phyloP scores from a whole-genome alignment of 805 yeast species.

The Nakazawaea peltata region DNA sequence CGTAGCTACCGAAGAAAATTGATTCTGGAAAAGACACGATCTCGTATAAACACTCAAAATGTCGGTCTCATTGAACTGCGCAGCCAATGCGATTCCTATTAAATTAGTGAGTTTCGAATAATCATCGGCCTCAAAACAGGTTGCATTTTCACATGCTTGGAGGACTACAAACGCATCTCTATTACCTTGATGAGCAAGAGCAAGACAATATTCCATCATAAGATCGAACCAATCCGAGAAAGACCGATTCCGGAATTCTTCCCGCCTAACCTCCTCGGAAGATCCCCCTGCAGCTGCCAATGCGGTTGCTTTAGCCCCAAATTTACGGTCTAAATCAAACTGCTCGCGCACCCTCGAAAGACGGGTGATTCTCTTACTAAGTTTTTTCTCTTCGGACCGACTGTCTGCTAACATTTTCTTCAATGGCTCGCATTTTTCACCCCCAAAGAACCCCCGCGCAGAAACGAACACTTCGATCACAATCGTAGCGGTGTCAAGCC shows the following conservation, averaged over 20 bases:
- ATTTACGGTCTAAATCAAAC: conserved; percentile 26
- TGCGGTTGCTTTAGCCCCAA: conserved; percentile 25
- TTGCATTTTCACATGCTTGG: conserved; percentile 68
- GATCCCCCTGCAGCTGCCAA: too few species aligned
- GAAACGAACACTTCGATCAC: conserved; percentile 76
- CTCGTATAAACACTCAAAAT: conserved; percentile 51
- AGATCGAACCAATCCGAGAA: conserved; percentile 82
- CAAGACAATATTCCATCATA: conserved; percentile 71
- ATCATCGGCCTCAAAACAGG: conserved; percentile 62
- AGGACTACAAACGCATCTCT: conserved; percentile 64
- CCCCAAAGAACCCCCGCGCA: conserved; percentile 71
- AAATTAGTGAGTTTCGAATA: conserved; percentile 24
- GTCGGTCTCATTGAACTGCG: conserved; percentile 42
- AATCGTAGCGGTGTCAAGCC: conserved; percentile 81
- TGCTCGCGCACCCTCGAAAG: conserved; percentile 60
- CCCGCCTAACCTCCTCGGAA: not conserved
- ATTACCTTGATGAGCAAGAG: conserved; percentile 50
- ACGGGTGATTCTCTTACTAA: conserved; percentile 69
- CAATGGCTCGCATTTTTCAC: conserved; percentile 63
- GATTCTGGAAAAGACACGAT: conserved; percentile 55
- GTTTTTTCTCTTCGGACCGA: conserved; percentile 49
- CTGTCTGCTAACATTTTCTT: conserved; percentile 60
- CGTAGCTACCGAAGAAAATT: conserved; percentile 64
- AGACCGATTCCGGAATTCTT: conserved; percentile 62
- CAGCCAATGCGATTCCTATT: conserved; percentile 11